Evolutionary conservation across 176 grass and related monocot genomes (phyloP).

Genomic region (Phragmites australis): DNA sequence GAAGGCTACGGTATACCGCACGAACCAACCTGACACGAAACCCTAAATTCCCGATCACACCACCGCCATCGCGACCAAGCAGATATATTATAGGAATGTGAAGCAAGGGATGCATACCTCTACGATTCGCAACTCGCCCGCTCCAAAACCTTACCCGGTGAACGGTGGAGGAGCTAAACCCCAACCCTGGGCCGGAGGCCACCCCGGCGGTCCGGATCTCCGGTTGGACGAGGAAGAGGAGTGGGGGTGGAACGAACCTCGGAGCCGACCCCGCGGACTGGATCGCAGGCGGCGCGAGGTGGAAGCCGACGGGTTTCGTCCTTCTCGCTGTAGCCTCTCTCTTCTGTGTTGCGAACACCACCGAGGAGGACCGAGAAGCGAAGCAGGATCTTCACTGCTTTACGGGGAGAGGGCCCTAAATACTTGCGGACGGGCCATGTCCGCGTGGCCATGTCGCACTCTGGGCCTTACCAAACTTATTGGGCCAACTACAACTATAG

Average conservation of each 20-base stretch:
- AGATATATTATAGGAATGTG: neutral
- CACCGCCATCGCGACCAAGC: neutral
- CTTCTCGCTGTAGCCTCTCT: neutral
- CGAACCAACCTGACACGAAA: neutral
- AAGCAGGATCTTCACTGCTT: neutral
- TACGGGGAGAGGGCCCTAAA: neutral
- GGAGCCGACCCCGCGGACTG: neutral
- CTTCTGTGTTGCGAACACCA: neutral
- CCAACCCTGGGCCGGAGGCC: neutral
- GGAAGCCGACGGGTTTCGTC: neutral
- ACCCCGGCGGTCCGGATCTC: neutral
- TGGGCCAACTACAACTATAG: too few species aligned
- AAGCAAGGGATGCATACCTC: neutral
- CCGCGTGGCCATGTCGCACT: neutral
- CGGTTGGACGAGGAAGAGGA: neutral
- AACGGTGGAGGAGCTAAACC: neutral
- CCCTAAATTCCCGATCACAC: neutral
- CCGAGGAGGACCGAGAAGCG: neutral
- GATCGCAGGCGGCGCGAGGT: slow-evolving; percentile 1
- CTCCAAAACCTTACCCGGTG: neutral
- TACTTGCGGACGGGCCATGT: neutral
- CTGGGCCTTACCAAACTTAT: neutral
- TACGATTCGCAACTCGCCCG: neutral
- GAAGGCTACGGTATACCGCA: neutral
- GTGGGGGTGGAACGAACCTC: neutral